Conservation (phyloP, 345 rosid species). For the Eutrema yunnanense region DNA sequence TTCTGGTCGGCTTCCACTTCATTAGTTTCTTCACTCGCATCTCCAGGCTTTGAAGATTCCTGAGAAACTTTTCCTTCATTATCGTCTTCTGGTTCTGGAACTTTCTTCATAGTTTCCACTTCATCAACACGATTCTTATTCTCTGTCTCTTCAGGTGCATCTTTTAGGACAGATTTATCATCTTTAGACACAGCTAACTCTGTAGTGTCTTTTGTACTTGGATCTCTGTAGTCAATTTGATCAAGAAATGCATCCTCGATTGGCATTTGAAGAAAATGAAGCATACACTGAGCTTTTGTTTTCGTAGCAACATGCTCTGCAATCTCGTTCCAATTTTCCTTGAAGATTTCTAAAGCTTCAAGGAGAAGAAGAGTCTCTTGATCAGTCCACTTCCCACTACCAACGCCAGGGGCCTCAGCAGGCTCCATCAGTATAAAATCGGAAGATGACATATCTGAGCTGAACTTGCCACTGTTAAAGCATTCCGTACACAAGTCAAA, state of each 20-base stretch:
- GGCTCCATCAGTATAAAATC: conserved; percentile 98
- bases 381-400: conserved; percentile 97
- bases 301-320: conserved; percentile 99
- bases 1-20: conserved; percentile 36
- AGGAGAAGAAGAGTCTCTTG: conserved; percentile 99
- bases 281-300: conserved; percentile 93
- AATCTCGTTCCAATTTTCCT: conserved; percentile 96
- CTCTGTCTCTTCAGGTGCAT: conserved; percentile 49
- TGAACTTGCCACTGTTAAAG: conserved; percentile 82
- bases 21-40: conserved; percentile 29
- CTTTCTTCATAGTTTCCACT: conserved; percentile 44
- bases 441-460: conserved; percentile 79
- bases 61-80: conserved; percentile 37
- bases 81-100: conserved; percentile 48
- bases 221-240: conserved; percentile 36
- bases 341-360: conserved; percentile 92
- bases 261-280: conserved; percentile 98
- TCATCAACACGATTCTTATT: conserved; percentile 46
- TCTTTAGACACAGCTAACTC: conserved; percentile 29
- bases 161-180: conserved; percentile 42
- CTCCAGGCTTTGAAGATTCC: conserved; percentile 41
- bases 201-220: conserved; percentile 42
- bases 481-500: conserved; percentile 96
- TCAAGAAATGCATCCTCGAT: conserved; percentile 81
- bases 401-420: conserved; percentile 72